These are phyloP conservation scores for Tricholoma saponaceum DNA, from an alignment of 768 basidiomycete genomes.

Conservation along the genomic window DNA sequence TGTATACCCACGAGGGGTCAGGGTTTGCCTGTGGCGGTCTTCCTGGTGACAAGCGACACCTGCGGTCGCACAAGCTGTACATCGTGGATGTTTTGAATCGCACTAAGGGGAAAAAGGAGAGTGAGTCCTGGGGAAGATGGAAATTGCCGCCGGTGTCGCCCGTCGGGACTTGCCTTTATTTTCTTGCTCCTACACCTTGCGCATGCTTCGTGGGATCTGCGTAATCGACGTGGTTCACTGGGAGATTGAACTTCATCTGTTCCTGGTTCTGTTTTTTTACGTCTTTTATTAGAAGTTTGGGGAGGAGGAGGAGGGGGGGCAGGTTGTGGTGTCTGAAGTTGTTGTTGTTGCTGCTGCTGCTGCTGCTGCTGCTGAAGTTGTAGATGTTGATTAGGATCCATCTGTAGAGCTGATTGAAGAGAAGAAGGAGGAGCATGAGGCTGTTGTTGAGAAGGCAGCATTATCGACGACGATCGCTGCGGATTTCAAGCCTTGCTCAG, in stretches of 20 bases:
- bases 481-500: conserved; percentile 23
- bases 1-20: conserved; percentile 80
- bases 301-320: conserved; percentile 27
- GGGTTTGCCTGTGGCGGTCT: conserved; percentile 81
- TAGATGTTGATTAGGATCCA: conserved; percentile 58
- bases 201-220: conserved; percentile 90
- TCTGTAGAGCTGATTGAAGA: conserved; percentile 60
- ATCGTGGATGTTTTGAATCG: conserved; percentile 87
- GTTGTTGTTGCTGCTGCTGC: conserved; percentile 14
- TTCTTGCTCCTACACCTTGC: conserved; percentile 93
- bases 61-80: conserved; percentile 79
- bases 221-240: conserved; percentile 74
- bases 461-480: conserved; percentile 21
- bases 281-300: conserved; percentile 39
- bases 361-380: conserved; percentile 41
- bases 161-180: conserved; percentile 83
- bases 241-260: conserved; percentile 52
- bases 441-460: conserved; percentile 32
- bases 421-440: conserved; percentile 37
- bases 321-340: conserved; percentile 15
- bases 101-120: conserved; percentile 46
- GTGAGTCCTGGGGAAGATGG: conserved; percentile 31
- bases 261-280: conserved; percentile 53
- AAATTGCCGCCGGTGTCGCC: conserved; percentile 80
- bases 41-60: conserved; percentile 82